These are phyloP conservation scores for Aspergillus baeticus DNA, from an alignment of 495 filamentous ascomycete species.

Conservation along the genomic window DNA sequence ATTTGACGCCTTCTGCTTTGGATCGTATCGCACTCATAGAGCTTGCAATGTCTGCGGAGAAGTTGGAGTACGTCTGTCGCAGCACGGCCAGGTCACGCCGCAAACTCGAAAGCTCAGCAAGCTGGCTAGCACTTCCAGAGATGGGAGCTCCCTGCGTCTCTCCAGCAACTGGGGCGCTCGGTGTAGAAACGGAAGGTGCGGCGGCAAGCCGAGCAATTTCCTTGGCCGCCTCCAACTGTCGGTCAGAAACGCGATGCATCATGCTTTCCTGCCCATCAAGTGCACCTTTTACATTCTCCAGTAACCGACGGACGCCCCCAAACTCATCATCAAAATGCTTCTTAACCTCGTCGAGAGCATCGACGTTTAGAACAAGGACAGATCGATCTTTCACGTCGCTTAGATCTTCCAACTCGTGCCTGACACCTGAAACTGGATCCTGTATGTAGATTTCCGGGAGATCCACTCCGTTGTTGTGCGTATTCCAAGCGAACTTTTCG, in stretches of 20 bases:
- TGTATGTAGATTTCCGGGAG: conserved; percentile 97
- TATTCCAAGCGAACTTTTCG: conserved; percentile 98
- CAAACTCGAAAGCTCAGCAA: conserved; percentile 75
- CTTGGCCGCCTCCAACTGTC: conserved; percentile 87
- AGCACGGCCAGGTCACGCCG: conserved; percentile 90
- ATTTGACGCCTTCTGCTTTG: conserved; percentile 80
- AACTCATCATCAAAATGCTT: conserved; percentile 92
- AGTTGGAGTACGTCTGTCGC: conserved; percentile 88
- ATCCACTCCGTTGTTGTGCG: conserved; percentile 88
- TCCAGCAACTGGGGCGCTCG: conserved; percentile 21
- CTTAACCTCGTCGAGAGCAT: conserved; percentile 95
- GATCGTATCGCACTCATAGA: conserved; percentile 80
- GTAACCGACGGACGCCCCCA: conserved; percentile 70
- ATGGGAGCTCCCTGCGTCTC: conserved; percentile 22
- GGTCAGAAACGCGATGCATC: conserved; percentile 85
- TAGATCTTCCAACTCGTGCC: conserved; percentile 93
- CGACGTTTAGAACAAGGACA: conserved; percentile 90
- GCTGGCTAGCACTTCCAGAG: conserved; percentile 50
- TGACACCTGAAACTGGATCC: conserved; percentile 88
- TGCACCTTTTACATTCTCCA: conserved; percentile 76
- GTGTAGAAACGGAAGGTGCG: conserved; percentile 50
- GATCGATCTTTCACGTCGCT: conserved; percentile 93
- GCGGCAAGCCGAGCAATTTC: conserved; percentile 82
- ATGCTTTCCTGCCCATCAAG: conserved; percentile 76
- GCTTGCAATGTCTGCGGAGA: conserved; percentile 80